Conservation (phyloP, 495 filamentous ascomycete species). For the Cudoniella acicularis region DNA sequence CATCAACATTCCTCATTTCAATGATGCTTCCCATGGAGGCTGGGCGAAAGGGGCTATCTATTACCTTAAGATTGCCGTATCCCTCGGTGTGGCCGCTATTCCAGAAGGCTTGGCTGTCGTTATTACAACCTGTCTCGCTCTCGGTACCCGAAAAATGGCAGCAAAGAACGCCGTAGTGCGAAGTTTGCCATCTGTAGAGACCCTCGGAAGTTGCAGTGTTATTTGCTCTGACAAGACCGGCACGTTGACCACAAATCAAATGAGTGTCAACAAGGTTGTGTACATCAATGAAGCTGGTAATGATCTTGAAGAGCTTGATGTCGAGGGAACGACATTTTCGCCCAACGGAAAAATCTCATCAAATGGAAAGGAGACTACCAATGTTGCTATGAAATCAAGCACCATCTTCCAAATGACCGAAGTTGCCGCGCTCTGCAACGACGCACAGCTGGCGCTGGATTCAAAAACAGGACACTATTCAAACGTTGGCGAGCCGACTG, state of each 20-base stretch:
- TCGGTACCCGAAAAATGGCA: conserved; percentile 97
- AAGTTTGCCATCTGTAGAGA: conserved; percentile 95
- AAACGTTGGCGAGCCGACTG: conserved; percentile 92
- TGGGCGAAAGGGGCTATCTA: conserved; percentile 99
- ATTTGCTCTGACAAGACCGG: conserved; percentile 99
- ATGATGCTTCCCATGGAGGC: conserved; percentile 84
- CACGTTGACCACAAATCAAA: conserved; percentile 97
- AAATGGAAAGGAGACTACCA: conserved; percentile 62
- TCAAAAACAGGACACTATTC: conserved; percentile 65
- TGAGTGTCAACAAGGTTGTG: conserved; percentile 94
- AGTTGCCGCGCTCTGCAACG: conserved; percentile 88
- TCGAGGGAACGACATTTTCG: conserved; percentile 92
- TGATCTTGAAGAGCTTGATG: conserved; percentile 79
- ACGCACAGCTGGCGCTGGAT: conserved; percentile 79
- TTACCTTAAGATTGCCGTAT: conserved; percentile 99
- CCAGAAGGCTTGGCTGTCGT: conserved; percentile 96
- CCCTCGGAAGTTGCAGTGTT: conserved; percentile 96
- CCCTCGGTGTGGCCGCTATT: conserved; percentile 95
- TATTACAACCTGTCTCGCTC: conserved; percentile 92
- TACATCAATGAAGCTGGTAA: conserved; percentile 69
- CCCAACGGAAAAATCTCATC: conserved; percentile 70
- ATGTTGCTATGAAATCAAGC: conserved; percentile 70
- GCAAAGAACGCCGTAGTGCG: conserved; percentile 96
- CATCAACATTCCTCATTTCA: conserved; percentile 97
- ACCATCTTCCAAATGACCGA: conserved; percentile 80